Evolutionary conservation across 805 yeast genomes (phyloP).

Genomic region (Sugiyamaella americana): DNA sequence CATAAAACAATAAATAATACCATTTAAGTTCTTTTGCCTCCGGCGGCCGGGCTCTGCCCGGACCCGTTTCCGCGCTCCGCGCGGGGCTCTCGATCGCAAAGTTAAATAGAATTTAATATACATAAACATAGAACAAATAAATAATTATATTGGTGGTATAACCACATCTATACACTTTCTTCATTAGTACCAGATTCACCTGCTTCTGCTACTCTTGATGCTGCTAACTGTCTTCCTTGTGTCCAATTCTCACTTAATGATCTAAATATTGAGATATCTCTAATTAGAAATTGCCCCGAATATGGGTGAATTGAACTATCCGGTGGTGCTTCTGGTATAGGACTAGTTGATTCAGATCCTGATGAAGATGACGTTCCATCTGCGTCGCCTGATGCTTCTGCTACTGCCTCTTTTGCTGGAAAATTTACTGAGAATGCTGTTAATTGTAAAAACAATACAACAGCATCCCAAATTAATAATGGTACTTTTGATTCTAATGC

Average conservation of each 20-base stretch:
- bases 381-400: not conserved
- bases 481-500: slow-evolving; percentile 15
- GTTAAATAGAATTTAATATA: no score
- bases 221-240: not conserved
- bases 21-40: no score
- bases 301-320: slow-evolving; percentile 2
- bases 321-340: not conserved
- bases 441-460: slow-evolving; percentile 17
- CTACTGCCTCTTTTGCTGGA: slow-evolving; percentile 2
- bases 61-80: no score
- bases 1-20: no score
- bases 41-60: no score
- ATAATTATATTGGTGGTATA: no score
- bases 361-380: not conserved
- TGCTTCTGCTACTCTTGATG: no score
- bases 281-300: slow-evolving; percentile 18
- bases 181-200: no score
- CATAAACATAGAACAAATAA: no score
- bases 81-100: no score
- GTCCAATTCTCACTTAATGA: slow-evolving; percentile 10
- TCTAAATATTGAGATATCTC: slow-evolving; percentile 8
- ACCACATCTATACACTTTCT: no score
- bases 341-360: not conserved
- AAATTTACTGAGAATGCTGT: slow-evolving; percentile 16
- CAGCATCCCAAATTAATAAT: slow-evolving; percentile 19